These are phyloP conservation scores for Butyriboletus appendiculatus DNA, from an alignment of 1,284 basidiomycete species.

Conservation along the genomic window DNA sequence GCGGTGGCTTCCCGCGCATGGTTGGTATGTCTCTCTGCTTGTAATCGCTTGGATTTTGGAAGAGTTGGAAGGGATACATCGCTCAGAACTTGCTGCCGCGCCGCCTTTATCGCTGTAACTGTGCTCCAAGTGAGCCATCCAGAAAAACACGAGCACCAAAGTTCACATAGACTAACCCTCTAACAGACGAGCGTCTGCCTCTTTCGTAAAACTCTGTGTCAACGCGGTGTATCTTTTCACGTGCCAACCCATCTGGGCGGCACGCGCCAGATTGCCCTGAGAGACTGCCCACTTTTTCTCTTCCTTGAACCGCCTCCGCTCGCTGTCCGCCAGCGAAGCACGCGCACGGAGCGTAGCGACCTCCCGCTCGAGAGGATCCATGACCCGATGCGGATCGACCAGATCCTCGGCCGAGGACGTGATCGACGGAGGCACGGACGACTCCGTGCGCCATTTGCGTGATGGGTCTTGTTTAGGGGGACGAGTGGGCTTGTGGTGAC, in stretches of 20 bases:
- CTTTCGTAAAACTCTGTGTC: slow-evolving; percentile 75
- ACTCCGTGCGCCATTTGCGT: slow-evolving; percentile 32
- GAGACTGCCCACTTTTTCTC: slow-evolving; percentile 82
- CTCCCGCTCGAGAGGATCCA: slow-evolving; percentile 70
- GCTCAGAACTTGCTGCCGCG: slow-evolving; percentile 20
- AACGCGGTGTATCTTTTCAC: slow-evolving; percentile 75
- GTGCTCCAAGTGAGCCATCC: slow-evolving; percentile 11
- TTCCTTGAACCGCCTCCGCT: slow-evolving; percentile 77
- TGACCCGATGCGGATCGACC: slow-evolving; percentile 55
- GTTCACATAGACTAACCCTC: slow-evolving; percentile 48
- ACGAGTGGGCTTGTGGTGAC: slow-evolving; percentile 26
- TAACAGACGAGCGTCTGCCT: slow-evolving; percentile 71
- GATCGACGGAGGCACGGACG: slow-evolving; percentile 39
- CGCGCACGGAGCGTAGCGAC: slow-evolving; percentile 69
- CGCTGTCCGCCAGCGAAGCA: slow-evolving; percentile 77
- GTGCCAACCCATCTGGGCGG: slow-evolving; percentile 77
- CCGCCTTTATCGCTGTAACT: slow-evolving; percentile 32
- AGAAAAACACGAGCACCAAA: not conserved
- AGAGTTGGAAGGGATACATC: slow-evolving; percentile 16
- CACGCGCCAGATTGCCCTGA: slow-evolving; percentile 70
- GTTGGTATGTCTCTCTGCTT: slow-evolving; percentile 31
- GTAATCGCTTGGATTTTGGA: slow-evolving; percentile 28
- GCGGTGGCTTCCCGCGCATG: slow-evolving; percentile 24
- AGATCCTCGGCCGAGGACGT: slow-evolving; percentile 60
- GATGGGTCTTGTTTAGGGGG: slow-evolving; percentile 33